phyloP scores from a whole-genome alignment of 1,284 basidiomycete species.

The Ustilago xerochloae region DNA sequence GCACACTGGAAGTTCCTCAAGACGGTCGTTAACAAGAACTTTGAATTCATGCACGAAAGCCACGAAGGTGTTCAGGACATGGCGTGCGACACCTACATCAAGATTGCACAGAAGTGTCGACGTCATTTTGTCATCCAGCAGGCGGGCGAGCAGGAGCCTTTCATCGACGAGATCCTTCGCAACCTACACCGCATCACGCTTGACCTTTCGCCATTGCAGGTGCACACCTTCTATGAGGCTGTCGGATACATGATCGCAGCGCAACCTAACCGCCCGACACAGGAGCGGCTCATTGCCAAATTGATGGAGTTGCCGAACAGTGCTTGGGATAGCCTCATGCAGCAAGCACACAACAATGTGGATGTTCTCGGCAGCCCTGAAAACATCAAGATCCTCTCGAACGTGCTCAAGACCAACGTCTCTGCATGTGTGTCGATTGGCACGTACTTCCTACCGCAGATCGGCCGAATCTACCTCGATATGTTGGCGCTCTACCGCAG shows the following conservation, averaged over 20 bases:
- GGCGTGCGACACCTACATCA: conserved; percentile 99
- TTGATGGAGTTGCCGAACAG: conserved; percentile 98
- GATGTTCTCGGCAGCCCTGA: conserved; percentile 90
- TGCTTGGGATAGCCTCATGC: conserved; percentile 98
- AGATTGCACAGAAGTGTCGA: conserved; percentile 98
- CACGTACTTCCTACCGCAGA: conserved; percentile 94
- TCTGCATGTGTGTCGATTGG: conserved; percentile 97
- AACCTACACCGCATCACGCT: conserved; percentile 92
- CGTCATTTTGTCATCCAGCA: conserved; percentile 99
- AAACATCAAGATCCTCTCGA: conserved; percentile 96
- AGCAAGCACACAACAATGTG: conserved; percentile 90
- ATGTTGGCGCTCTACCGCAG: conserved; percentile 99
- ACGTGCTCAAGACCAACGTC: conserved; percentile 98
- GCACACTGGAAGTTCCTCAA: conserved; percentile 99
- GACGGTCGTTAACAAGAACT: conserved; percentile 99
- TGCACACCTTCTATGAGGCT: conserved; percentile 76
- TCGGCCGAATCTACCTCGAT: conserved; percentile 95
- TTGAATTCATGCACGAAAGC: conserved; percentile 99
- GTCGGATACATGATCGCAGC: conserved; percentile 99
- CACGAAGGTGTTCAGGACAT: conserved; percentile 99
- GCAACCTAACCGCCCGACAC: conserved; percentile 95
- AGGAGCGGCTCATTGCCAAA: conserved; percentile 93
- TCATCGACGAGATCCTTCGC: conserved; percentile 96
- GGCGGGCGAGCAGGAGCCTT: conserved; percentile 94
- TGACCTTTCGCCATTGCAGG: conserved; percentile 93